These are phyloP conservation scores for Pyrenophora seminiperda DNA, from an alignment of 2,329 filamentous ascomycete genomes.

Conservation along the genomic window DNA sequence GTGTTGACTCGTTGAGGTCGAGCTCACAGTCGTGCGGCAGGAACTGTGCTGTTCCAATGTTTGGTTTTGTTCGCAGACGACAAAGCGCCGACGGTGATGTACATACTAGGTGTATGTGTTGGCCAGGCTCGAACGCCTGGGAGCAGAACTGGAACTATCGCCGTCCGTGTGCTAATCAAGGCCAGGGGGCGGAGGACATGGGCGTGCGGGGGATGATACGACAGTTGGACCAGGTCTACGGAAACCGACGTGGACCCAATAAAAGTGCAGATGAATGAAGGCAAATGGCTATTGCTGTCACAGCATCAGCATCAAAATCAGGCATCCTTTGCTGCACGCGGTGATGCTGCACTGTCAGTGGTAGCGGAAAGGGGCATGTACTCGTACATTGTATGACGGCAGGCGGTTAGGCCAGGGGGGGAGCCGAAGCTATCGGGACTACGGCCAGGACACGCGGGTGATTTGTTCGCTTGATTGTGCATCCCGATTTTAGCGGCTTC, in stretches of 20 bases:
- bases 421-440: slow-evolving; percentile 12
- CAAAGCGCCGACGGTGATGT: too few relatives aligned
- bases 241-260: slow-evolving; percentile 6
- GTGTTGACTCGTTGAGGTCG: too few relatives aligned
- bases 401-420: slow-evolving; percentile 29
- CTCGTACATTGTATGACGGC: too few relatives aligned
- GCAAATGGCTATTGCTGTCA: background rate
- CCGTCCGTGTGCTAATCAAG: slow-evolving; percentile 2
- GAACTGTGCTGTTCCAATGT: too few relatives aligned
- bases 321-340: too few relatives aligned
- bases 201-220: slow-evolving; percentile 18
- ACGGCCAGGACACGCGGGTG: slow-evolving; percentile 18
- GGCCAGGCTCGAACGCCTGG: background rate
- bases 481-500: slow-evolving; percentile 29
- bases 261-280: background rate
- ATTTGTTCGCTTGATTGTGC: slow-evolving; percentile 26
- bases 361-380: slow-evolving; percentile 19
- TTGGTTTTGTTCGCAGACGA: too few relatives aligned
- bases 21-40: too few relatives aligned
- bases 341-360: slow-evolving; percentile 7
- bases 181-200: slow-evolving; percentile 10
- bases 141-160: slow-evolving; percentile 5
- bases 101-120: too few relatives aligned
- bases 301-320: too few relatives aligned
- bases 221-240: slow-evolving; percentile 15